Conservation (phyloP, 1,284 basidiomycete species). For the Trametes pubescens region DNA sequence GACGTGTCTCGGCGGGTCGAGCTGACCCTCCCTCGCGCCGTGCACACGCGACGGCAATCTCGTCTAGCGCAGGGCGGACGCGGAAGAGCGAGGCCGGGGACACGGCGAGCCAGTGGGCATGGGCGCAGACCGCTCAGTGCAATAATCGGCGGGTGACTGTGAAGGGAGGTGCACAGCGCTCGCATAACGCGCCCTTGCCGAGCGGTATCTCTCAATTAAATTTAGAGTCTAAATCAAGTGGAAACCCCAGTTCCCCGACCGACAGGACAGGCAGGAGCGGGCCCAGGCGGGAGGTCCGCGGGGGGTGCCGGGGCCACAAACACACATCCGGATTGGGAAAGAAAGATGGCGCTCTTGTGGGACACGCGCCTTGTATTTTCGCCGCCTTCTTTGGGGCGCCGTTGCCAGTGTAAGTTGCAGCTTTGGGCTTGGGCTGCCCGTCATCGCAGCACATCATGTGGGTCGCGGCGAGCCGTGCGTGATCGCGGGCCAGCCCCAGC, state of each 20-base stretch:
- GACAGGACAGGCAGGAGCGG: slow-evolving; percentile 2
- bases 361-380: slow-evolving; percentile 13
- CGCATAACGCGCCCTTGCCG: slow-evolving; percentile 8
- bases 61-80: not conserved
- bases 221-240: slow-evolving; percentile 5
- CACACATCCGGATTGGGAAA: slow-evolving; percentile 15
- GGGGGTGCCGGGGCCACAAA: slow-evolving; percentile 11
- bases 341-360: slow-evolving; percentile 18
- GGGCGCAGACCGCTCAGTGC: too few relatives aligned
- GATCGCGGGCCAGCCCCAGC: not conserved
- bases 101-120: not conserved
- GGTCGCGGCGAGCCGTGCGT: not conserved
- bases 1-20: slow-evolving; percentile 8
- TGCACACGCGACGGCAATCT: not conserved
- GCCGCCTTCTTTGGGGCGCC: slow-evolving; percentile 2
- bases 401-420: slow-evolving; percentile 18
- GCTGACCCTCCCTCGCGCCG: not conserved
- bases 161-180: slow-evolving; percentile 20
- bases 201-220: not conserved
- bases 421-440: slow-evolving; percentile 10
- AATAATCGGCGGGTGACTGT: too few relatives aligned
- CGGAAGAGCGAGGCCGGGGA: not conserved
- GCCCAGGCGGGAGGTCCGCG: not conserved
- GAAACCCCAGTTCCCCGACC: not conserved
- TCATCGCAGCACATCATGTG: slow-evolving; percentile 8